Base-by-base conservation (phyloP, 192 early-diverging fungal species). In the Thoreauomyces humboldtii region DNA sequence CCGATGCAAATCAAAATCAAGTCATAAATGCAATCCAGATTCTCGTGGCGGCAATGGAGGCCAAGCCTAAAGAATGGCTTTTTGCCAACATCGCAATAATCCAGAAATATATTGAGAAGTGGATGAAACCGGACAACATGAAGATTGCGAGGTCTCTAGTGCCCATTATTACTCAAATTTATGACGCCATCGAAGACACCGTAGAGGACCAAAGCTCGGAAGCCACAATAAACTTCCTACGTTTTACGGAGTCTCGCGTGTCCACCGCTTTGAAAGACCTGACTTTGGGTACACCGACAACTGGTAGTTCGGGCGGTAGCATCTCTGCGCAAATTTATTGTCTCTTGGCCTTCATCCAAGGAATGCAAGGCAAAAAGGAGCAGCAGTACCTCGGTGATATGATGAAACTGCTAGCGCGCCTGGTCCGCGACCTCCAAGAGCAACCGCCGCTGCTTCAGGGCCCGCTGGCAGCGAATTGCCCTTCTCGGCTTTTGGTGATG, bases 331-430 rank as follows among this genome's bases (percentile, higher is more conserved):
- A 73, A 12, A 43, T 56, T 11, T 65, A 65, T 31, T 65, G 63
- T 32, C 19, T 65, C n/a, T 54, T 65, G 11, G 19, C 63, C 21
- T 31, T 65, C 32, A n/a, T 65, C 38, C 41, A 61, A 47, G 36
- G 54, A 21, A 37, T 42, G 5, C 52, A 37, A n/a, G 15, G 27
- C 35, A 42, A 38, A 37, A 57, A 51, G 7, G 71, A 70, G 31
- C 69, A 78, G 9, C 31, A 50, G 28, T 87, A 88, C 67, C 78
- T 95, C 4, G 76, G 86, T 15, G 86, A 84, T 24, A 63, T 98
- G 41, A 87, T 94, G 73, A 92, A 91, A 61, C 71, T 94, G 4
- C 73, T 97, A 0, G 86, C 89, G 64, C 91, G 89, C 68, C 78
- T 95, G 22, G 86, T 90, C 32, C 94, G 89, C 64, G 94, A 95